phyloP scores from a whole-genome alignment of 768 basidiomycete genomes.

The Suillus lakei region DNA sequence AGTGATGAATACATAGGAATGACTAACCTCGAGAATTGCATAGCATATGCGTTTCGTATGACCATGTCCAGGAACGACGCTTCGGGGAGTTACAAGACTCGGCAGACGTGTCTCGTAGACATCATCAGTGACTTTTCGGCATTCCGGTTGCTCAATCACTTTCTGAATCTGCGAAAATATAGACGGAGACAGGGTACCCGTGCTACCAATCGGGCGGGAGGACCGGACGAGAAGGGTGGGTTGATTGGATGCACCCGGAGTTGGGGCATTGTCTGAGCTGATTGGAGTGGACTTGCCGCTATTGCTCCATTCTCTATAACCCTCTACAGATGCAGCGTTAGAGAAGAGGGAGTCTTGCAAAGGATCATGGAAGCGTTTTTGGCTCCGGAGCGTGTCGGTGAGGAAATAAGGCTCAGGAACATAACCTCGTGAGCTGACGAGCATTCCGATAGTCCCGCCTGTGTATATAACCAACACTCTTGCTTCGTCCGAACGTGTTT shows the following conservation, averaged over 20 bases:
- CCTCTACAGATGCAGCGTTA: slow-evolving; percentile 75
- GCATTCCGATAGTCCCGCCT: slow-evolving; percentile 90
- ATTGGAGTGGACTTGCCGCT: slow-evolving; percentile 62
- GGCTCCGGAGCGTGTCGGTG: slow-evolving; percentile 80
- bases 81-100: slow-evolving; percentile 79
- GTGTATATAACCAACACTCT: slow-evolving; percentile 90
- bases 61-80: slow-evolving; percentile 59
- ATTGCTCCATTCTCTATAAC: slow-evolving; percentile 77
- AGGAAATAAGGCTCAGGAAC: slow-evolving; percentile 88
- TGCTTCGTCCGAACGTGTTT: slow-evolving; percentile 65
- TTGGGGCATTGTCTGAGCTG: slow-evolving; percentile 15
- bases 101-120: slow-evolving; percentile 78
- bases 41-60: slow-evolving; percentile 79
- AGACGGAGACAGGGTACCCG: slow-evolving; percentile 40
- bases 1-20: background rate
- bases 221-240: slow-evolving; percentile 67
- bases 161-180: slow-evolving; percentile 17
- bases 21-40: slow-evolving; percentile 76
- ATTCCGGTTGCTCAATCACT: slow-evolving; percentile 37
- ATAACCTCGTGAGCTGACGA: slow-evolving; percentile 75
- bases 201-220: slow-evolving; percentile 63
- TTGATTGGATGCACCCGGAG: slow-evolving; percentile 28
- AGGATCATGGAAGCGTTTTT: slow-evolving; percentile 92
- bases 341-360: slow-evolving; percentile 86
- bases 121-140: slow-evolving; percentile 57